Evolutionary conservation across 257 asterid species (phyloP).

Genomic region (Primulina eburnea): DNA sequence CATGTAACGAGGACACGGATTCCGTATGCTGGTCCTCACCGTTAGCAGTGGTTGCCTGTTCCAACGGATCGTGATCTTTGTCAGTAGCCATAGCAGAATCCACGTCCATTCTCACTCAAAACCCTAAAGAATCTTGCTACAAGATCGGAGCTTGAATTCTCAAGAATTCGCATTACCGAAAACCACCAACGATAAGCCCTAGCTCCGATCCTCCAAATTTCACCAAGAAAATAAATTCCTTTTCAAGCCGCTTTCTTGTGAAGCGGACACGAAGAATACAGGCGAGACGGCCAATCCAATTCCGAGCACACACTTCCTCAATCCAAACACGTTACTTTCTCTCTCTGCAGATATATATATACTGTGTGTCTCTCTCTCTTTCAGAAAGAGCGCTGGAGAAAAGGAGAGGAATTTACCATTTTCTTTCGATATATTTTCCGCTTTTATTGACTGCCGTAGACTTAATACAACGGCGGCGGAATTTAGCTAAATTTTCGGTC

Average conservation of each 20-base stretch:
- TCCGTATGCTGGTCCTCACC: constrained; percentile 37
- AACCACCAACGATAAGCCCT: constrained; percentile 34
- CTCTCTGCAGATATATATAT: constrained; percentile 14
- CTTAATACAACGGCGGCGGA: constrained; percentile 30
- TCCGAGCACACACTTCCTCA: constrained; percentile 40
- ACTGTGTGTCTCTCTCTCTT: neutral
- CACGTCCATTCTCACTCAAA: constrained; percentile 62
- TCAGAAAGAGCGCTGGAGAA: constrained; percentile 2
- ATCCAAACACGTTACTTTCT: constrained; percentile 9
- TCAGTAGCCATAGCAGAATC: constrained; percentile 75
- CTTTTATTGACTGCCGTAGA: constrained; percentile 19
- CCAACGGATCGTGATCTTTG: constrained; percentile 72
- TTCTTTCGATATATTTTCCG: neutral
- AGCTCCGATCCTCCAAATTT: constrained; percentile 35
- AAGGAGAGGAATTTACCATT: neutral
- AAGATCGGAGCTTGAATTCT: constrained; percentile 58
- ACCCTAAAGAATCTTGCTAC: constrained; percentile 46
- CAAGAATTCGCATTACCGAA: constrained; percentile 50
- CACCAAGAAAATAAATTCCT: neutral
- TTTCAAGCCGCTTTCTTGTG: neutral
- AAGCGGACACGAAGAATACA: constrained; percentile 30
- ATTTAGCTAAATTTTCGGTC: constrained; percentile 23
- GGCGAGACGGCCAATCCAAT: constrained; percentile 48
- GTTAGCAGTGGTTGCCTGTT: constrained; percentile 43
- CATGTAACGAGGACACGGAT: constrained; percentile 22